Evolutionary conservation across 495 filamentous ascomycete genomes (phyloP), one percentile per base, ranked within the genome.

Genomic region (Aspergillus panamensis): DNA sequence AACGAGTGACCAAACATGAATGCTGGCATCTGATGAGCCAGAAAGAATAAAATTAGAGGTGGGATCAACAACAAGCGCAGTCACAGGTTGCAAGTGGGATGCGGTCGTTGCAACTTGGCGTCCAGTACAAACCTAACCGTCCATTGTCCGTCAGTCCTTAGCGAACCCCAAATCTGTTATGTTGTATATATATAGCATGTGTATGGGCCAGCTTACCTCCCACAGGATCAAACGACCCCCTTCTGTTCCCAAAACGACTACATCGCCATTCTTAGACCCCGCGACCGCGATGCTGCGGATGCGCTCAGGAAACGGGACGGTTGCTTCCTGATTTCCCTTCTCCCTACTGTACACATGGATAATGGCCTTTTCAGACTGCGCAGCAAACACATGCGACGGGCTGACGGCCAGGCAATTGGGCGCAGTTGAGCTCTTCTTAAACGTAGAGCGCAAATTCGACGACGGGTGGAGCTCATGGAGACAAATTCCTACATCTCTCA

Each of bases 371-470:
- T 90, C 92, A 13, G 84, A 81, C 67, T 98, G 94, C 8, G 89
- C 93, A 2, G 93, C 85, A 65, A 95, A 98, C 33, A 97, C 80
- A 68, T 98, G 94, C 19, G 87, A 86, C 39, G 84, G 78, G 67
- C 82, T 96, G 57, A 90, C 81, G 31, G 90, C 94, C 25, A 98
- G 74, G 59, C 89, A 87, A 71, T 92, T 90, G 45, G 81, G 74
- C 20, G 85, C 77, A 8, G 88, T 87, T 32, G 90, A 91, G 75
- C 89, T 96, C 76, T 96, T 96, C 81, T 96, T 97, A 82, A 96
- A 95, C 60, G 84, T 83, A 57, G 82, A 79, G 65, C 85, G 87
- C 60, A 89, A 80, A 7, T 82, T 78, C 54, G 85, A 81, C 48
- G 84, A 76, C 48, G 92, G 89, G 64, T 91, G 88, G 61, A 91